phyloP scores from a whole-genome alignment of 1,284 basidiomycete genomes.

The Porphyrellus sp. region DNA sequence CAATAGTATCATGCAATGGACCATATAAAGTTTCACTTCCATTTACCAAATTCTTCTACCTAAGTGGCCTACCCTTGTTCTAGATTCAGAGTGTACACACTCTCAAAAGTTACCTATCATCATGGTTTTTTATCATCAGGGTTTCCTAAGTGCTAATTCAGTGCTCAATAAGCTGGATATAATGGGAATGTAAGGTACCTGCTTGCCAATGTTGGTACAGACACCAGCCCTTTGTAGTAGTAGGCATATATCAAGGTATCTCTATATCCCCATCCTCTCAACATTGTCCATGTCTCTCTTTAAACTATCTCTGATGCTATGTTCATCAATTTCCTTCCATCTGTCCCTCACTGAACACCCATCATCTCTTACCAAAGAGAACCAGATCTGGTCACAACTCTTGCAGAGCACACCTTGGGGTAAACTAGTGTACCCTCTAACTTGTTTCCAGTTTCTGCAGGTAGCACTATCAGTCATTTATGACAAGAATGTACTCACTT shows the following conservation, averaged over 20 bases:
- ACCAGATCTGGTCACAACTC: conserved; percentile 2
- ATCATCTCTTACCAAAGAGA: not conserved
- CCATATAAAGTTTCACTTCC: conserved; percentile 31
- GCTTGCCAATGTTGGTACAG: no score
- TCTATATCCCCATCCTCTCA: no score
- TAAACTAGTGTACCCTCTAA: not conserved
- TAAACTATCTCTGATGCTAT: conserved; percentile 6
- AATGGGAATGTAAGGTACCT: no score
- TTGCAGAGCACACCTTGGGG: conserved; percentile 4
- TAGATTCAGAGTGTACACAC: not conserved
- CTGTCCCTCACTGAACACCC: not conserved
- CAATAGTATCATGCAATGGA: no score
- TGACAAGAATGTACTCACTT: not conserved
- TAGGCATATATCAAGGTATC: no score
- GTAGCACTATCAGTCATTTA: not conserved
- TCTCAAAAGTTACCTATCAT: conserved; percentile 8
- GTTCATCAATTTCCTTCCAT: conserved; percentile 7
- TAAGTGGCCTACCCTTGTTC: conserved; percentile 15
- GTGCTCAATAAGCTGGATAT: no score
- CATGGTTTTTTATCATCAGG: no score
- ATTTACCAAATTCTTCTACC: conserved; percentile 31
- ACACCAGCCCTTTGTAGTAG: not conserved
- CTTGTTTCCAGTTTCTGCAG: conserved; percentile 2
- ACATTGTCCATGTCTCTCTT: conserved; percentile 3
- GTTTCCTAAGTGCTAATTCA: no score